Evolutionary conservation across 306 rosid genomes (phyloP).

Genomic region (Amphicarpaea edgeworthii): DNA sequence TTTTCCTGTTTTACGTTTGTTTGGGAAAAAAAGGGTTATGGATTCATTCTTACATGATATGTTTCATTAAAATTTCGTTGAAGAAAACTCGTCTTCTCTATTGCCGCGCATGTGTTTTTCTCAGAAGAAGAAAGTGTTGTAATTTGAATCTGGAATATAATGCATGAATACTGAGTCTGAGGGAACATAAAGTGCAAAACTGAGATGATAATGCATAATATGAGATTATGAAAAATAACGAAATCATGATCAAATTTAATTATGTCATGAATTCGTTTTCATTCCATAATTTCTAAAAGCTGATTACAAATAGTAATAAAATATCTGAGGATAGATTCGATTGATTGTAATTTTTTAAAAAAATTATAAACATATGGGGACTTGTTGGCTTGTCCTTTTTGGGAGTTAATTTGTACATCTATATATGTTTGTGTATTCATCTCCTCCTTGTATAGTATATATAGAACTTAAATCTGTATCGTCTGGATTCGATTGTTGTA

Average conservation of each 20-base stretch:
- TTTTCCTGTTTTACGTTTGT: slow-evolving; percentile 1
- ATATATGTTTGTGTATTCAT: background rate
- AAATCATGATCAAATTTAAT: background rate
- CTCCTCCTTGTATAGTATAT: background rate
- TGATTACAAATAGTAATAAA: background rate
- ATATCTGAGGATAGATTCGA: background rate
- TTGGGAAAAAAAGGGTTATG: background rate
- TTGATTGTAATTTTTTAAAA: background rate
- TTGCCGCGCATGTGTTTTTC: background rate
- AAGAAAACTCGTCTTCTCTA: background rate
- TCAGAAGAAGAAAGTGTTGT: background rate
- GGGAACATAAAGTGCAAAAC: background rate
- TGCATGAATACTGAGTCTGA: background rate
- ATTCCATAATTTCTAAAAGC: slow-evolving; percentile 2
- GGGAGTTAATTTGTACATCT: slow-evolving; percentile 1
- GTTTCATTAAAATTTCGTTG: slow-evolving; percentile 36
- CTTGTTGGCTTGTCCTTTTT: background rate
- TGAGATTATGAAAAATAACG: background rate
- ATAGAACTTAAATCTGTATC: background rate
- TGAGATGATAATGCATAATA: background rate
- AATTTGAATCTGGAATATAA: slow-evolving; percentile 6
- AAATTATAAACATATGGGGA: background rate
- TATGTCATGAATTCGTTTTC: background rate
- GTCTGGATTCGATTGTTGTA: background rate
- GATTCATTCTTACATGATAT: slow-evolving; percentile 21